phyloP scores from a whole-genome alignment of 768 basidiomycete species.

The Tricholoma saponaceum region DNA sequence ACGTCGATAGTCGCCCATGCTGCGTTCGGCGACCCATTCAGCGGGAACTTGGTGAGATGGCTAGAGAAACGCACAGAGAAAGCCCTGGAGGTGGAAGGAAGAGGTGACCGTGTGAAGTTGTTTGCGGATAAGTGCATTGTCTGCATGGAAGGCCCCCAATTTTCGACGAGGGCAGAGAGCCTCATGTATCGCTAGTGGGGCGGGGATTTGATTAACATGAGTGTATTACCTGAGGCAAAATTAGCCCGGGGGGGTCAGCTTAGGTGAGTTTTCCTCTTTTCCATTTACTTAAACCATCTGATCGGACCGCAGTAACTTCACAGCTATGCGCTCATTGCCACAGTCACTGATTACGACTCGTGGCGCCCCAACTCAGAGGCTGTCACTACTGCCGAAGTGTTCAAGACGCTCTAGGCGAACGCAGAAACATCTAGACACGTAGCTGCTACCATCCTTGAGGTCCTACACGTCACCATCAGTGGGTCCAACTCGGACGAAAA shows the following conservation, averaged over 20 bases:
- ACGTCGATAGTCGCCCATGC: constrained; percentile 85
- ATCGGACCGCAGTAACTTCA: too few relatives aligned
- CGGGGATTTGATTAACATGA: constrained; percentile 96
- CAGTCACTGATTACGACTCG: too few relatives aligned
- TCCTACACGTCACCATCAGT: too few relatives aligned
- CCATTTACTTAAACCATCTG: not conserved
- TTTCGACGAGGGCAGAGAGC: too few relatives aligned
- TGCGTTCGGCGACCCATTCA: too few relatives aligned
- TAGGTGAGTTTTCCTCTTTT: constrained; percentile 45
- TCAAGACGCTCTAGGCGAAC: constrained; percentile 80
- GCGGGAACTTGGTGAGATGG: constrained; percentile 66
- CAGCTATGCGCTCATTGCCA: constrained; percentile 92
- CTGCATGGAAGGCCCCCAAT: too few relatives aligned
- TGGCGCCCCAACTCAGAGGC: too few relatives aligned
- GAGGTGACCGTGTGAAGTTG: constrained; percentile 56
- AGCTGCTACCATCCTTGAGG: constrained; percentile 63
- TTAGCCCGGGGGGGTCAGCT: constrained; percentile 94
- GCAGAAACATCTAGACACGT: constrained; percentile 83
- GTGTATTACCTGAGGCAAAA: constrained; percentile 92
- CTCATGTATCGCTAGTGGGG: constrained; percentile 92
- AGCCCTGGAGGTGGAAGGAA: constrained; percentile 57
- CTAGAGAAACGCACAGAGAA: constrained; percentile 59
- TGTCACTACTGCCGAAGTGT: too few relatives aligned
- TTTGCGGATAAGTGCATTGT: too few relatives aligned
- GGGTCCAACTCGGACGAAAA: constrained; percentile 15